A percentile compares a stretch with the other conserved stretches of the same genome.
These are phyloP conservation scores for Tulasnella sp. DNA, from an alignment of 768 basidiomycete genomes.

Conservation along the genomic window DNA sequence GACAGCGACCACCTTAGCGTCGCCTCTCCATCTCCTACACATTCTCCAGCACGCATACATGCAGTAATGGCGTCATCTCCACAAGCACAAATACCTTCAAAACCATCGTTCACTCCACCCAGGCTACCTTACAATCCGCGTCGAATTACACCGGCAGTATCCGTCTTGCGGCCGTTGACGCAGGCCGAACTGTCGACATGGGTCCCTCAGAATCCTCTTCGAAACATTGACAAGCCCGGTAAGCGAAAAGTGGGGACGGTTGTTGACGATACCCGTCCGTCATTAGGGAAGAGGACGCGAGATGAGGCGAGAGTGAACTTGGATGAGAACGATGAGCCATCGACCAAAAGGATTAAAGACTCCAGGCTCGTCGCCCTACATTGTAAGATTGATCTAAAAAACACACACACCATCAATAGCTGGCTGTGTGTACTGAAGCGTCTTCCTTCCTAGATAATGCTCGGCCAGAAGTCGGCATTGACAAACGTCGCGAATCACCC, in stretches of 20 bases:
- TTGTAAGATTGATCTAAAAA: constrained; percentile 55
- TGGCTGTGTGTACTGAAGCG: constrained; percentile 5
- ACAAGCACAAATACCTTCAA: constrained; percentile 24
- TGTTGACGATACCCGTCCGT: neutral
- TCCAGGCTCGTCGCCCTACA: constrained; percentile 65
- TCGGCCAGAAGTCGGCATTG: constrained; percentile 82
- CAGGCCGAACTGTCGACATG: constrained; percentile 46
- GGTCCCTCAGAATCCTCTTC: constrained; percentile 16
- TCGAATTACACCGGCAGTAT: constrained; percentile 48
- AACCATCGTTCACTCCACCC: constrained; percentile 26
- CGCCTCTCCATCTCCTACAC: constrained; percentile 7
- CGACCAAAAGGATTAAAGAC: constrained; percentile 53
- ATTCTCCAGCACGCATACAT: constrained; percentile 20
- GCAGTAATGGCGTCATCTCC: constrained; percentile 20
- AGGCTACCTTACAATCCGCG: constrained; percentile 54
- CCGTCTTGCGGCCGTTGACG: constrained; percentile 56
- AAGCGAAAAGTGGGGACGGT: neutral
- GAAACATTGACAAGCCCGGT: constrained; percentile 1
- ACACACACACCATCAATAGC: neutral
- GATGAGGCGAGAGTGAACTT: constrained; percentile 23
- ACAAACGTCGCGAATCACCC: constrained; percentile 75
- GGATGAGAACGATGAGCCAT: constrained; percentile 30
- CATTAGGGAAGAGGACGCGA: constrained; percentile 34
- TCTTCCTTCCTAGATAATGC: constrained; percentile 58
- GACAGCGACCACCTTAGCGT: constrained; percentile 1